Evolutionary conservation across 345 rosid species (phyloP), one percentile per base, ranked within the genome.

Genomic region (Corchorus olitorius): DNA sequence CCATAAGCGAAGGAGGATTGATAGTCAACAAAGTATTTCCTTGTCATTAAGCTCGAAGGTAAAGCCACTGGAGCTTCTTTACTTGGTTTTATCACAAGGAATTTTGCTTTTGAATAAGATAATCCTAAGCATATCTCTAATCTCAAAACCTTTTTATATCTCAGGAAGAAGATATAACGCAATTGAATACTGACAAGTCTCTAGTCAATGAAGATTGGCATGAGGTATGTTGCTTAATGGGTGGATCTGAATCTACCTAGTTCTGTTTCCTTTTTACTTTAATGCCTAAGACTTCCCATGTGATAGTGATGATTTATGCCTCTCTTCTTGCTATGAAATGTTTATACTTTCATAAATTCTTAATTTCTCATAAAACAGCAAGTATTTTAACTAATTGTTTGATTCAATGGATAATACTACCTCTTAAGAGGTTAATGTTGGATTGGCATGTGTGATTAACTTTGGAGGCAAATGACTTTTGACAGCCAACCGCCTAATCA

Each of bases 1-100:
- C 79, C 91, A 74, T 82, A 90, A 88, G 81, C 87, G 87, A 73
- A 85, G 87, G 81, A 91, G 80, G 72, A 79, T 72, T 70, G 84
- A 73, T 60, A 71, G 59, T 65, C 82, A 76, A 64, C 75, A 59
- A 74, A 72, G 39, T 77, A 75, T 22, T 70, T 49, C 65, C 49
- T 78, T 86, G 65, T 81, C 88, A 69, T 46, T 78, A 62, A 83
- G 75, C 83, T 72, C 75, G 75, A 77, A 64, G 88, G 89, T 81
- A 77, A 76, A 71, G 54, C 70, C 71, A 22, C 79, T 74, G 75
- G 72, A 73, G 70, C 49, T 62, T 75, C 66, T 79, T 80, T 77
- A 43, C 2, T 9, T 54, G 58, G n/a, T 81, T 63, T 59, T 17
- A 71, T 58, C 74, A 59, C 72, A 56, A 80, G 53, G 59, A 67